A percentile compares a stretch with the other conserved stretches of the same genome.
Evolutionary conservation across 768 basidiomycete species (phyloP).

Genomic region (Leccinum barrowsii): DNA sequence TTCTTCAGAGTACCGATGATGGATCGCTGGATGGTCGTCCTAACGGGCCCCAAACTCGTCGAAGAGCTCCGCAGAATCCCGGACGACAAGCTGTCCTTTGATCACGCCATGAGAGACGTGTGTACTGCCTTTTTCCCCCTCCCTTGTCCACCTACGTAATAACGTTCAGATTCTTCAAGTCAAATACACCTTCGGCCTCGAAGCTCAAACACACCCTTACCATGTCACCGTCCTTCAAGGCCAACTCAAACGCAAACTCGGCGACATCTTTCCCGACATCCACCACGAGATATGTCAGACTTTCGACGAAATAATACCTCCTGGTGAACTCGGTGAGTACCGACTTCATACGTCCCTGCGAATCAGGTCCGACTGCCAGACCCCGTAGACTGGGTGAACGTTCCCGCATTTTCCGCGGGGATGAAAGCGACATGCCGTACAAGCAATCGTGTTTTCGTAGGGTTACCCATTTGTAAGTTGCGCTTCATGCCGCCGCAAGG

Average conservation of each 20-base stretch:
- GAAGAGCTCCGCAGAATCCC: constrained; percentile 51
- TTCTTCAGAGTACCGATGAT: constrained; percentile 44
- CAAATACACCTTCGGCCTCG: constrained; percentile 36
- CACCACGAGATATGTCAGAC: constrained; percentile 32
- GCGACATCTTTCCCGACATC: constrained; percentile 30
- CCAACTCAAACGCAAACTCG: constrained; percentile 35
- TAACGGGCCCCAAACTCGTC: constrained; percentile 39
- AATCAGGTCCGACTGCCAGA: constrained; percentile 6
- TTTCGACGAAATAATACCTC: constrained; percentile 29
- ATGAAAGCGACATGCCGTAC: constrained; percentile 34
- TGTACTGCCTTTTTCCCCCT: constrained; percentile 7
- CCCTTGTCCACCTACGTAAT: constrained; percentile 17
- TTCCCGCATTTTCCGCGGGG: constrained; percentile 27
- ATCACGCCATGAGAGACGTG: constrained; percentile 40
- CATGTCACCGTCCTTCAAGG: constrained; percentile 33
- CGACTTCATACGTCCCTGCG: constrained; percentile 2
- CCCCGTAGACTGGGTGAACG: constrained; percentile 28
- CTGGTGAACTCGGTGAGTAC: constrained; percentile 17
- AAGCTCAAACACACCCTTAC: constrained; percentile 33
- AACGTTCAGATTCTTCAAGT: constrained; percentile 33
- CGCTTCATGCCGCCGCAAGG: not conserved
- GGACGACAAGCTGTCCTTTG: constrained; percentile 44
- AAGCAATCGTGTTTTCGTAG: constrained; percentile 42
- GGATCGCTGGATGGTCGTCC: constrained; percentile 44
- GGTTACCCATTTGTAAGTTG: constrained; percentile 35